Base-by-base conservation (phyloP, 108 stramenopile genomes). In the Cylindrotheca closterium region DNA sequence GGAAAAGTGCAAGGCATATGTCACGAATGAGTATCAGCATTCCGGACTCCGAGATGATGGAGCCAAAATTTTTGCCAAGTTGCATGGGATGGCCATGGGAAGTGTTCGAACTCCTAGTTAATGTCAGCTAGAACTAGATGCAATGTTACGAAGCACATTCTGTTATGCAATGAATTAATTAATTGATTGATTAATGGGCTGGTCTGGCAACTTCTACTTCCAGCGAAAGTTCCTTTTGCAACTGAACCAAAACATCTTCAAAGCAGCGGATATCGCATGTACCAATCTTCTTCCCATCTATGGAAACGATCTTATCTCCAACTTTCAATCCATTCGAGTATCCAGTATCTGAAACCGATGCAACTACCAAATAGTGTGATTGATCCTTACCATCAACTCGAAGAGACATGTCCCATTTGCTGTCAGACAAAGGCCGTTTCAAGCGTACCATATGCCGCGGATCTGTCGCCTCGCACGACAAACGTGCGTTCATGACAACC, bases 21-120 rank as follows among this genome's bases (percentile, higher is more conserved):
- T 96, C 0, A 96, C 89, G 0, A 97, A 96, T 65, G 94, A 95
- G 45, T 95, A 93, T 77, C 96, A 97, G 61, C 96, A 97, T 71
- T 88, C 84, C 7, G 96, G 95, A 8, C 47, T 97, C 4, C 78
- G 96, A 23, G 92, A 96, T 46, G 86, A 91, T 69, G 95, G 95
- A 1, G 87, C 88, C 23, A 76, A 42, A 27, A 80, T 97, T 28
- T 84, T 97, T 60, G 60, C 60, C 33, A 97, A 94, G 70, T 70
- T 97, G 26, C 58, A 90, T 21, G 84, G 84, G 3, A 95, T 95
- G 94, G 88, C 94, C 1, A 89, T 78, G 21, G 90, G 85, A 18
- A 64, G 54, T 23, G 66, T 85, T 31, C 69, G 87, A 19, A 74
- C 80, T 21, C 92, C 92, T 22, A 92, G 91, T 47, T 92, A 79